These are phyloP conservation scores for Schoenoplectus triqueter DNA, from an alignment of 202 grass and related monocot genomes.

Conservation along the genomic window DNA sequence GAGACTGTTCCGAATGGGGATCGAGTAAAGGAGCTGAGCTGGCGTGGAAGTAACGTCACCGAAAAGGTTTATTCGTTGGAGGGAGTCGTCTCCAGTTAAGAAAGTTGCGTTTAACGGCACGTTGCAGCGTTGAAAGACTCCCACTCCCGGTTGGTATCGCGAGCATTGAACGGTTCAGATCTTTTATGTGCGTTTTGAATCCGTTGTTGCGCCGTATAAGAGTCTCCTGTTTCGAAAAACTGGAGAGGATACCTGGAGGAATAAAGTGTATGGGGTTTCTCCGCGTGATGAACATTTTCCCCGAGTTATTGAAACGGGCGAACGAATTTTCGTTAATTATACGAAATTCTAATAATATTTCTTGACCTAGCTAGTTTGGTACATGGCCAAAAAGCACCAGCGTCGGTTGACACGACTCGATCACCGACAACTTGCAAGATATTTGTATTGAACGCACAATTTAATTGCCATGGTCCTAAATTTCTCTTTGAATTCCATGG, in stretches of 20 bases:
- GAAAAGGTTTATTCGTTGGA: not conserved
- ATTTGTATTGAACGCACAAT: not conserved
- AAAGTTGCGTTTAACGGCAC: not conserved
- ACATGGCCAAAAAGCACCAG: not conserved
- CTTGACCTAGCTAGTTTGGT: conserved; percentile 13
- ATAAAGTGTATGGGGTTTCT: not conserved
- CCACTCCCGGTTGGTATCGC: not conserved
- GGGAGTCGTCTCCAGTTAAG: not conserved
- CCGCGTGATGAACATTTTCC: conserved; percentile 5
- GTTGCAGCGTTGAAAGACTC: not conserved
- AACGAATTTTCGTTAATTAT: conserved; percentile 8
- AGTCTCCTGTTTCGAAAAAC: not conserved
- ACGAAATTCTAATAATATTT: not conserved
- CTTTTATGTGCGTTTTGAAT: no score
- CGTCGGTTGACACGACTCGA: conserved; percentile 32
- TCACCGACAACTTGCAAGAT: not conserved
- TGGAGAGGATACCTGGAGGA: not conserved
- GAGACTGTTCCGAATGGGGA: conserved; percentile 33
- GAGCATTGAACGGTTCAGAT: conserved; percentile 1
- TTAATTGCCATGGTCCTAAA: not conserved
- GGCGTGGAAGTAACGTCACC: conserved; percentile 53
- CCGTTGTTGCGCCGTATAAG: no score
- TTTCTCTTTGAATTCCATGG: not conserved
- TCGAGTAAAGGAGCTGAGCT: conserved; percentile 36
- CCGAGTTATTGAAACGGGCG: not conserved